phyloP scores from a whole-genome alignment of 306 rosid genomes.

The Prunus padus region DNA sequence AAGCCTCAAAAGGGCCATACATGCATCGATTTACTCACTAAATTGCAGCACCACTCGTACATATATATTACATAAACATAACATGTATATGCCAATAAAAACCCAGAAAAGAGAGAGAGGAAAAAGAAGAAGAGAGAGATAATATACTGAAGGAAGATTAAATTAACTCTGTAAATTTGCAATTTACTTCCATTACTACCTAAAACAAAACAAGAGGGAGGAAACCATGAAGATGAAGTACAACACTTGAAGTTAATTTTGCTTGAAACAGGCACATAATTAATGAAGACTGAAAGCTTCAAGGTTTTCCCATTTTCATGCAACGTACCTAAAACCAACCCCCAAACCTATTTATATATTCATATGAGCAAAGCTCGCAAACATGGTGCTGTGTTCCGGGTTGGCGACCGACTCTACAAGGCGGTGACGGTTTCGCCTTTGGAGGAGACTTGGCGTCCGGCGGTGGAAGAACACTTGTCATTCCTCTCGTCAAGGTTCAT shows the following conservation, averaged over 20 bases:
- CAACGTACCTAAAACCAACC: constrained; percentile 2
- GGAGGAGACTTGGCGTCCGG: constrained; percentile 36
- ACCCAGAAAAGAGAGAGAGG: background rate
- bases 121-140: background rate
- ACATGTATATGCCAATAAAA: background rate
- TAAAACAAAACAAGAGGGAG: background rate
- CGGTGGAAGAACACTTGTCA: constrained; percentile 50
- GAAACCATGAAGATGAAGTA: constrained; percentile 1
- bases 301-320: constrained; percentile 17
- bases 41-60: background rate
- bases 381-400: background rate
- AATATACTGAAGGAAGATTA: background rate
- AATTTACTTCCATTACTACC: constrained; percentile 7
- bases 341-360: background rate
- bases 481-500: constrained; percentile 79
- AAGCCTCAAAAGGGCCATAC: background rate
- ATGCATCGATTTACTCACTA: constrained; percentile 12
- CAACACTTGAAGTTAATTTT: background rate
- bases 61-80: background rate
- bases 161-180: constrained; percentile 11
- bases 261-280: background rate
- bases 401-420: constrained; percentile 18
- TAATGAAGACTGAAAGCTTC: constrained; percentile 8
- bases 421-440: constrained; percentile 61
- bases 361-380: background rate